Percentiles rank a stretch among this genome's conserved stretches.
Evolutionary conservation across 148 eudicot species (phyloP).

Genomic region (Selenicereus undatus): DNA sequence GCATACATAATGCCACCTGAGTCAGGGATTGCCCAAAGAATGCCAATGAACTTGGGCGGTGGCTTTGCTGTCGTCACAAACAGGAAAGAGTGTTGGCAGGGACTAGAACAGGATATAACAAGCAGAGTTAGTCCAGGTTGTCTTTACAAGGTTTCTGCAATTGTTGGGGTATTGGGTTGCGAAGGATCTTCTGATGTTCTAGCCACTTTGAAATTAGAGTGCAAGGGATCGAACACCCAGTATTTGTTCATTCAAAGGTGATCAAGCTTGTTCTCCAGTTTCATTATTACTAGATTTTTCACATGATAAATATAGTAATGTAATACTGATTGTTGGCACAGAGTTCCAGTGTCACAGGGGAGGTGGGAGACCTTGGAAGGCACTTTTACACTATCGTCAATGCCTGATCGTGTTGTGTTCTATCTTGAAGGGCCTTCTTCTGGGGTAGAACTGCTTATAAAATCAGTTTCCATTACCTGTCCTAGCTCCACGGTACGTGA

Average conservation of each 20-base stretch:
- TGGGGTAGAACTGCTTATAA: slow-evolving; percentile 64
- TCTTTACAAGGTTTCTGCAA: slow-evolving; percentile 56
- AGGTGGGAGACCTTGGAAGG: slow-evolving; percentile 71
- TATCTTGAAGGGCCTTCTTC: slow-evolving; percentile 86
- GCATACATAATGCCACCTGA: slow-evolving; percentile 51
- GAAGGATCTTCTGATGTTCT: slow-evolving; percentile 43
- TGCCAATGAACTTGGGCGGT: slow-evolving; percentile 26
- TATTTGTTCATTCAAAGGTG: slow-evolving; percentile 65
- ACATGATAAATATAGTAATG: slow-evolving; percentile 7
- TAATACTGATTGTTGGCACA: slow-evolving; percentile 15
- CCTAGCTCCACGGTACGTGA: slow-evolving; percentile 23
- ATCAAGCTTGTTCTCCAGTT: not conserved
- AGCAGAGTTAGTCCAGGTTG: slow-evolving; percentile 43
- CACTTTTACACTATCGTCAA: slow-evolving; percentile 43
- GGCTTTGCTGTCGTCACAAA: slow-evolving; percentile 54
- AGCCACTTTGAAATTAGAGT: slow-evolving; percentile 59
- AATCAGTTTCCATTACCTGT: slow-evolving; percentile 54
- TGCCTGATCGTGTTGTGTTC: slow-evolving; percentile 52
- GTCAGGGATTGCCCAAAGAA: slow-evolving; percentile 27
- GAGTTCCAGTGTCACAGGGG: slow-evolving; percentile 46
- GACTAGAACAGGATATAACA: slow-evolving; percentile 82
- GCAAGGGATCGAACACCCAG: slow-evolving; percentile 35
- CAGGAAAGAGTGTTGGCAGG: slow-evolving; percentile 70
- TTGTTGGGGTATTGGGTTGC: slow-evolving; percentile 51
- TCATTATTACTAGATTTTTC: not conserved